These are phyloP conservation scores for Strigomonas galati DNA, from an alignment of 208 protist genomes.

Conservation along the genomic window DNA sequence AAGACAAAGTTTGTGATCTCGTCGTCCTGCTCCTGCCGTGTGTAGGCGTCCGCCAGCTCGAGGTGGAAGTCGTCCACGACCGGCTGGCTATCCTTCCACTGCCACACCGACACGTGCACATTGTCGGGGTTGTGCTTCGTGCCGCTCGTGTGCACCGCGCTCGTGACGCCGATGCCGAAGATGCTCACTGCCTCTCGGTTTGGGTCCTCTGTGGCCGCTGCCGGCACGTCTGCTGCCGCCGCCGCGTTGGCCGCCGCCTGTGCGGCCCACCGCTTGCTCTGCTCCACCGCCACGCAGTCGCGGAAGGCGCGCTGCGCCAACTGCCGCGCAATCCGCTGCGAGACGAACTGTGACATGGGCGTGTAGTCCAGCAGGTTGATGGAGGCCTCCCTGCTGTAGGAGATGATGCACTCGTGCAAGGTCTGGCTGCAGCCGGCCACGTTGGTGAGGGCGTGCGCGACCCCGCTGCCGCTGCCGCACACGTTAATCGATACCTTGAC, in stretches of 20 bases:
- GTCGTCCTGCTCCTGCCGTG: conserved; percentile 41
- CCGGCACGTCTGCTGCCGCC: too few species aligned
- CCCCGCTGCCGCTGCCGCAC: conserved; percentile 35
- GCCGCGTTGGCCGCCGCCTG: neutral
- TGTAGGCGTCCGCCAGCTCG: conserved; percentile 25
- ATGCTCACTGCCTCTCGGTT: conserved; percentile 6
- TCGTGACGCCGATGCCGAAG: conserved; percentile 62
- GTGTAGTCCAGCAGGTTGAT: conserved; percentile 35
- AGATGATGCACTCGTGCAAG: conserved; percentile 37
- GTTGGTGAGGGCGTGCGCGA: conserved; percentile 24
- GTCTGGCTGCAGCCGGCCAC: conserved; percentile 61
- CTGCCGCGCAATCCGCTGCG: conserved; percentile 27
- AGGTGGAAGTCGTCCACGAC: conserved; percentile 32
- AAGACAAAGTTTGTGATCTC: conserved; percentile 46
- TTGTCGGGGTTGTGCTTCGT: conserved; percentile 31
- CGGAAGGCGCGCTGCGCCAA: conserved; percentile 63
- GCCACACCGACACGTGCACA: conserved; percentile 54
- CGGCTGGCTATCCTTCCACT: neutral
- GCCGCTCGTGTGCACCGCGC: conserved; percentile 38
- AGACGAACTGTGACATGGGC: conserved; percentile 30
- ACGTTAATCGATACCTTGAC: conserved; percentile 44
- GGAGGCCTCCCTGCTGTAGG: conserved; percentile 35
- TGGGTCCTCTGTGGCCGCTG: too few species aligned
- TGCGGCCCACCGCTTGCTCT: neutral
- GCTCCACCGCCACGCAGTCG: neutral